Base-by-base conservation (phyloP, 192 early-diverging fungal species). In the Coemansia aciculifera region DNA sequence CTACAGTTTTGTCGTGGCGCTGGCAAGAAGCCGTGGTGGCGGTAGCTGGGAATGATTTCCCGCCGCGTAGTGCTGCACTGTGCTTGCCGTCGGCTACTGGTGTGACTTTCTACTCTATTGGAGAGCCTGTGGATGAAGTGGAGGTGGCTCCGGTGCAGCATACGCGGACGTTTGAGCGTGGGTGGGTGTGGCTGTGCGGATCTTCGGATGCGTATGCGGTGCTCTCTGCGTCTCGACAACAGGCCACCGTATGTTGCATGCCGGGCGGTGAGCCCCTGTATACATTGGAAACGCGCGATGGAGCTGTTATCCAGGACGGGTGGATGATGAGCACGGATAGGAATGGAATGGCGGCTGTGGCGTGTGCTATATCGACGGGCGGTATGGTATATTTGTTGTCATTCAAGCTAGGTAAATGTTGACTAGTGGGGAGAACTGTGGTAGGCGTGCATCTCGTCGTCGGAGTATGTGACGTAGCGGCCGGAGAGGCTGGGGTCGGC, bases 101-200 rank as follows among this genome's bases (percentile, higher is more conserved):
- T 10, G 34, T 66, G 62, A 31, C 69, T 7, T 80, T 75, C 40
- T 72, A 80, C 57, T 29, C 12, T 32, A 29, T 59, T 43, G 31
- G 34, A 5, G 38, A 57, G 38, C 40, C 39, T 13, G 3, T 40
- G 37, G 57, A 15, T 11, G 52, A 29, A 11, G 49, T 3, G 49
- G 49, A 23, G 19, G 9, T 10, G 6, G 34, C 23, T 15, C 3
- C 40, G 11, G 4, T 21, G 37, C 34, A 19, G 32, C 29, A 34
- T 51, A 43, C 66, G 63, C 42, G 31, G n/a, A 37, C 56, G 66
- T 75, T 80, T n/a, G 59, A 66, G 3, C 12, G 19, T 7, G 73
- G 69, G 59, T 80, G 78, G 78, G 78, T 72, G 29, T 80, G 78
- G 78, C 69, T 80, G 5, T 80, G 78, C 24, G 78, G 69, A 17